phyloP scores from a whole-genome alignment of 768 basidiomycete species.

The Gautieria morchelliformis region DNA sequence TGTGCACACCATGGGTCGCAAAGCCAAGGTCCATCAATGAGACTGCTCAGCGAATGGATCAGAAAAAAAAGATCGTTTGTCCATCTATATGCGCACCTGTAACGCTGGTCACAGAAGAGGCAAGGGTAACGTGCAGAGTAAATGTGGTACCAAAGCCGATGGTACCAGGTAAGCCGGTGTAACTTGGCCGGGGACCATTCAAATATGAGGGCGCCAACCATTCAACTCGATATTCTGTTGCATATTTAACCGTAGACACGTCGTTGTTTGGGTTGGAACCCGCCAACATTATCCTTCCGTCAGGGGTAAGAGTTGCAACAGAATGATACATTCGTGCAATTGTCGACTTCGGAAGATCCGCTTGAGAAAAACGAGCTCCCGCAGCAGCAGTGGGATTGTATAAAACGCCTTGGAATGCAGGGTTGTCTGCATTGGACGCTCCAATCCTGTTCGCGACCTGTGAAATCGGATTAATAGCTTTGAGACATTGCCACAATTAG shows the following conservation, averaged over 20 bases:
- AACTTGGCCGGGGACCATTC: slow-evolving; percentile 25
- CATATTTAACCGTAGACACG: slow-evolving; percentile 10
- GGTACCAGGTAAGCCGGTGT: slow-evolving; percentile 22
- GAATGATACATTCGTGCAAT: slow-evolving; percentile 33
- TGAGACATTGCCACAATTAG: slow-evolving; percentile 6
- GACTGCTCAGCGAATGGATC: neutral
- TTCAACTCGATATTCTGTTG: slow-evolving; percentile 29
- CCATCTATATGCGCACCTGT: neutral
- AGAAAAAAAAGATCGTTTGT: neutral
- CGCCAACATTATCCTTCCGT: slow-evolving; percentile 27
- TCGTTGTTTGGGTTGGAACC: slow-evolving; percentile 39
- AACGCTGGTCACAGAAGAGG: neutral
- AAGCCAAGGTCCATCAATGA: slow-evolving; percentile 14
- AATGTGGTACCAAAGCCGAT: slow-evolving; percentile 5
- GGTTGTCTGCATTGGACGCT: slow-evolving; percentile 32
- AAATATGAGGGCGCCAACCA: slow-evolving; percentile 35
- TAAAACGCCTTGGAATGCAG: slow-evolving; percentile 16
- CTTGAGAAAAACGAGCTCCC: slow-evolving; percentile 27
- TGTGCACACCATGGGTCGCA: slow-evolving; percentile 7
- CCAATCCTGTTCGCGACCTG: slow-evolving; percentile 22
- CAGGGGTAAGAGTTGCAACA: slow-evolving; percentile 21
- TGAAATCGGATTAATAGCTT: slow-evolving; percentile 3
- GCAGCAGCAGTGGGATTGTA: slow-evolving; percentile 24
- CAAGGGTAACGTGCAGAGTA: slow-evolving; percentile 1
- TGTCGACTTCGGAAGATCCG: slow-evolving; percentile 19